Percentiles rank a stretch among this genome's conserved stretches.
These are phyloP conservation scores for Fremontodendron californicum DNA, from an alignment of 345 rosid species.

Conservation along the genomic window DNA sequence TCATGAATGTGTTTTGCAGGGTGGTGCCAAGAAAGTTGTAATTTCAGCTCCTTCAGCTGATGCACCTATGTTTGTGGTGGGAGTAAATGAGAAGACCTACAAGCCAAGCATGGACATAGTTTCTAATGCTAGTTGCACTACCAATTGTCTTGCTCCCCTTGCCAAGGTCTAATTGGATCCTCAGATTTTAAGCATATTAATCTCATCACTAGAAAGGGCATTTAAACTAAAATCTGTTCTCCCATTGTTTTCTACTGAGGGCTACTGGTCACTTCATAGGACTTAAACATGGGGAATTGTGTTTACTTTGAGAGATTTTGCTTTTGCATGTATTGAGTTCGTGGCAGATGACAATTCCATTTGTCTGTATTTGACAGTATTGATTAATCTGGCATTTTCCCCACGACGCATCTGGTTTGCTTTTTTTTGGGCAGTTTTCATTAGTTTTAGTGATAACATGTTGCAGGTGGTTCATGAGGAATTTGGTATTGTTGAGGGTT, in stretches of 20 bases:
- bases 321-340: not conserved
- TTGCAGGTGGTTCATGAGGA: slow-evolving; percentile 94
- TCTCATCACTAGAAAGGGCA: not conserved
- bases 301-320: not conserved
- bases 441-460: not conserved
- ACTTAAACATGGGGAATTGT: not conserved
- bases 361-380: not conserved
- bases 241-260: not conserved
- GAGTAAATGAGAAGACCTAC: slow-evolving; percentile 90
- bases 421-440: not conserved
- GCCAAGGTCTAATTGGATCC: slow-evolving; percentile 67
- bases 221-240: not conserved
- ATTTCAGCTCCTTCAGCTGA: slow-evolving; percentile 99
- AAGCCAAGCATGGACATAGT: slow-evolving; percentile 84
- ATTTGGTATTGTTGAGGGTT: slow-evolving; percentile 92
- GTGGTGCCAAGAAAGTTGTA: slow-evolving; percentile 92
- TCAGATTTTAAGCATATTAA: slow-evolving; percentile 3
- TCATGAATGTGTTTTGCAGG: slow-evolving; percentile 42
- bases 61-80: slow-evolving; percentile 99
- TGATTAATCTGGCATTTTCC: not conserved
- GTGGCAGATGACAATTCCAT: not conserved
- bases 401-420: not conserved
- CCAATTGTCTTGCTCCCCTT: slow-evolving; percentile 99
- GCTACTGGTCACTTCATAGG: not conserved
- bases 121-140: slow-evolving; percentile 99